Conservation (phyloP, 176 grass and related monocot species). For the Ananas comosus region DNA sequence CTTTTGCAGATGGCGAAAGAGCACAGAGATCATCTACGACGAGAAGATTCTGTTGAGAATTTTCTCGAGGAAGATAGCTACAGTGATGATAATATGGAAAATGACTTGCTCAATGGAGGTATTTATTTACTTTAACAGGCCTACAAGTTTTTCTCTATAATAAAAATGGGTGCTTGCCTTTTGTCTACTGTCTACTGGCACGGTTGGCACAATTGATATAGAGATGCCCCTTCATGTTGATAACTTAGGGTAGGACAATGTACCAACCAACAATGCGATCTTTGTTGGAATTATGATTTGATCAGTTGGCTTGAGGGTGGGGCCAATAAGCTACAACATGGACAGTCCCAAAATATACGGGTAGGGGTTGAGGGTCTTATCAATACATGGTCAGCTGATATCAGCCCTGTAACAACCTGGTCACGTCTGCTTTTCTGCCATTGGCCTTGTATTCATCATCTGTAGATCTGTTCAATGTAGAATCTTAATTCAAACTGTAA, state of each 20-base stretch:
- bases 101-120: constrained; percentile 58
- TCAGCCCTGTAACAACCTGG: too few species aligned
- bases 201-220: too few species aligned
- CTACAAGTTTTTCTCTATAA: not conserved
- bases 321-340: not conserved
- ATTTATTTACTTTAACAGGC: constrained; percentile 3
- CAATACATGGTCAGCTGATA: not conserved
- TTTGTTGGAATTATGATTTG: not conserved
- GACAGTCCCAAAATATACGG: not conserved
- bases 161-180: not conserved
- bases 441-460: too few species aligned
- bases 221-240: too few species aligned
- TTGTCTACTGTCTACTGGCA: not conserved
- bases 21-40: constrained; percentile 45
- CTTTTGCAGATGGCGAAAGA: constrained; percentile 87
- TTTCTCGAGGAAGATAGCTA: constrained; percentile 81
- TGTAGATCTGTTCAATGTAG: too few species aligned
- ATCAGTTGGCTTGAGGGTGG: not conserved
- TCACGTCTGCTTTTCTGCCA: too few species aligned
- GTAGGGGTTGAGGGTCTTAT: not conserved
- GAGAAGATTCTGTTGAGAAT: constrained; percentile 62
- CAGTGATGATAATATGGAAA: constrained; percentile 85
- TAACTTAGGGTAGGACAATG: too few species aligned
- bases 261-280: too few species aligned
- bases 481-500: too few species aligned